Evolutionary conservation across 1,284 basidiomycete species (phyloP).

Genomic region (Coniferiporia sulphurascens): DNA sequence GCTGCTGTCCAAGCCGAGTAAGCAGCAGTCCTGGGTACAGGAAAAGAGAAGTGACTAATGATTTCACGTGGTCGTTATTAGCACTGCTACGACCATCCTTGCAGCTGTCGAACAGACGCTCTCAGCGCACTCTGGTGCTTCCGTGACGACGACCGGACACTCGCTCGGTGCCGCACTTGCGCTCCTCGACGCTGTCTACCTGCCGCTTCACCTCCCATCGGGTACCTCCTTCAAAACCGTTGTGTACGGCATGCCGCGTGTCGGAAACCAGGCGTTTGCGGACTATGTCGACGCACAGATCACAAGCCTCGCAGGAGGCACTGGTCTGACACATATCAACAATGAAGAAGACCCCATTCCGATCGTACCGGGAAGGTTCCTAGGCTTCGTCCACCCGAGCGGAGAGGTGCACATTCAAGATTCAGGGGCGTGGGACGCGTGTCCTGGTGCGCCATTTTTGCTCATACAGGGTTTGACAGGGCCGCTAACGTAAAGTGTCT

Average conservation of each 20-base stretch:
- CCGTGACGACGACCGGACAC: conserved; percentile 50
- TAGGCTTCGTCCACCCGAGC: conserved; percentile 28
- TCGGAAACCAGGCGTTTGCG: conserved; percentile 59
- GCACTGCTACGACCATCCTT: conserved; percentile 46
- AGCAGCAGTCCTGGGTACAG: conserved; percentile 17
- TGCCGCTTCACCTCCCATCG: conserved; percentile 32
- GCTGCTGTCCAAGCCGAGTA: conserved; percentile 47
- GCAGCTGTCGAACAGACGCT: conserved; percentile 42
- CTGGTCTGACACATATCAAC: conserved; percentile 41
- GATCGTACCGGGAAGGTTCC: conserved; percentile 27
- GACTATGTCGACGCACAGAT: conserved; percentile 48
- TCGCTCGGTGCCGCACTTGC: conserved; percentile 52
- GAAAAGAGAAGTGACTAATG: neutral
- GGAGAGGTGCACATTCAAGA: conserved; percentile 29
- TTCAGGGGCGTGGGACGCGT: conserved; percentile 21
- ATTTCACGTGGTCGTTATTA: conserved; percentile 21
- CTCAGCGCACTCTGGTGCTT: conserved; percentile 30
- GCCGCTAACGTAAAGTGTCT: neutral
- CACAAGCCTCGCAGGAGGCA: conserved; percentile 18
- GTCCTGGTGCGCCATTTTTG: conserved; percentile 20
- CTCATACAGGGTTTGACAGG: neutral
- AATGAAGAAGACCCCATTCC: conserved; percentile 29
- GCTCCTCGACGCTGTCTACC: conserved; percentile 40
- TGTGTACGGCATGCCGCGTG: conserved; percentile 54
- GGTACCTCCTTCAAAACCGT: conserved; percentile 31